phyloP scores from a whole-genome alignment of 2,329 filamentous ascomycete species.

The Xylariaceae sp. region DNA sequence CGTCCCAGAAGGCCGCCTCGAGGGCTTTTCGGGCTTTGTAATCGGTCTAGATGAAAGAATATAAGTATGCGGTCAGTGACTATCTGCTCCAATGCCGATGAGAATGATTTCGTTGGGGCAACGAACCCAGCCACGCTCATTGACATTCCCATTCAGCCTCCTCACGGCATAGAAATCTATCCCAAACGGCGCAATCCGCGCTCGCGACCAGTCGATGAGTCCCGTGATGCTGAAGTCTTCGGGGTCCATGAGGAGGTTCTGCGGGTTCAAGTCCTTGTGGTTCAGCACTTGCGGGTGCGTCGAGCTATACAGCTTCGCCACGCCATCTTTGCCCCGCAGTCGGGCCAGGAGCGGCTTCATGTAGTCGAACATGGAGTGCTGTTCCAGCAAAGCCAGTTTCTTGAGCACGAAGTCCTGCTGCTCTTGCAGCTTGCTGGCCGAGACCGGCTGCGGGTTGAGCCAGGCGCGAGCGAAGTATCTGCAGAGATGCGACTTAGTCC shows the following conservation, averaged over 20 bases:
- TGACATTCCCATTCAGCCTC: neutral
- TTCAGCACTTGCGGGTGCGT: constrained; percentile 15
- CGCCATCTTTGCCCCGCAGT: neutral
- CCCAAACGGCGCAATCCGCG: constrained; percentile 21
- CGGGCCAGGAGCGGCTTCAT: neutral
- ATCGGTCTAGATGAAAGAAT: neutral
- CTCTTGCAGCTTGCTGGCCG: neutral
- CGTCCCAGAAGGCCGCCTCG: neutral
- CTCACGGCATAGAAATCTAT: constrained; percentile 19
- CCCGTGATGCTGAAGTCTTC: constrained; percentile 21
- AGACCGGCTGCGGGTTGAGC: neutral
- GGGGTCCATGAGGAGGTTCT: constrained; percentile 22
- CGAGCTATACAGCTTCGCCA: constrained; percentile 6
- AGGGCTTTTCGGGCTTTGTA: neutral
- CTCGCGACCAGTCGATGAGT: constrained; percentile 24
- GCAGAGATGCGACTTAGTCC: neutral
- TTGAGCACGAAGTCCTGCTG: neutral
- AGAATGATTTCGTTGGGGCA: too few relatives aligned
- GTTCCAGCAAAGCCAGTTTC: neutral
- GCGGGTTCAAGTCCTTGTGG: constrained; percentile 21
- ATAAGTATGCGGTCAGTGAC: too few relatives aligned
- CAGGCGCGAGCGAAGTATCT: constrained; percentile 1
- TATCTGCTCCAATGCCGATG: too few relatives aligned
- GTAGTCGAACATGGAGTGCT: neutral
- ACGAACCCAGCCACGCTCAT: too few relatives aligned